Base-by-base conservation (phyloP, 148 eudicot genomes). In the Silene uniflora region DNA sequence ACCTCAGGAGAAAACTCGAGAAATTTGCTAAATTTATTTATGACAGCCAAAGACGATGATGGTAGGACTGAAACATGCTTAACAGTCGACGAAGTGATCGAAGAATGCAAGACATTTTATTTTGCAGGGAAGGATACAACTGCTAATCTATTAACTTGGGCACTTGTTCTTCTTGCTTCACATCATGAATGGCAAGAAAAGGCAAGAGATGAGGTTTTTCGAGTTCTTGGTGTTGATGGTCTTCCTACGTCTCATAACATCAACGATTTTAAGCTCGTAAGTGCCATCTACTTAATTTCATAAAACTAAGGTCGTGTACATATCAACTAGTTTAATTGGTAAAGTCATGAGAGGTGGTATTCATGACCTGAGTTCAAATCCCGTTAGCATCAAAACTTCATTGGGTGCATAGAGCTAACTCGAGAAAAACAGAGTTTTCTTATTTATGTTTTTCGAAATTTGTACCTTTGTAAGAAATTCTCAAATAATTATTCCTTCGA, bases 61-160 rank as follows among this genome's bases (percentile, higher is more conserved):
- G 75, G 75, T 32, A 84, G 85, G 10, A 77, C 80, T 61, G 87
- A 87, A 73, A 85, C 83, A 81, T 77, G 71, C 47, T 69, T 92
- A 71, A 82, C 82, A 13, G 71, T 75, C 17, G 89, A 92, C 4
- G 97, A 92, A 67, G 81, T 90, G 39, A 84, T 92, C 12, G 85
- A 86, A 12, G 97, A 92, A 71, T 92, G 97, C 84, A 89, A 90
- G 78, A 92, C 96, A 29, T 90, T 92, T 76, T 92, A 90, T 81
- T 92, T 92, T 73, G 91, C 93, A n/a, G 97, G 97, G 56, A 92
- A 90, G 77, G 97, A 92, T 63, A 92, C 97, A 8, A 90, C 93
- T 19, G 95, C 93, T 44, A 86, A 85, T 79, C 83, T 89, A 16
- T 76, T 92, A 69, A 92, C 93, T 25, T 92, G 97, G 97, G 87